phyloP scores from a whole-genome alignment of 2,329 filamentous ascomycete genomes.

The Fusarium virguliforme region DNA sequence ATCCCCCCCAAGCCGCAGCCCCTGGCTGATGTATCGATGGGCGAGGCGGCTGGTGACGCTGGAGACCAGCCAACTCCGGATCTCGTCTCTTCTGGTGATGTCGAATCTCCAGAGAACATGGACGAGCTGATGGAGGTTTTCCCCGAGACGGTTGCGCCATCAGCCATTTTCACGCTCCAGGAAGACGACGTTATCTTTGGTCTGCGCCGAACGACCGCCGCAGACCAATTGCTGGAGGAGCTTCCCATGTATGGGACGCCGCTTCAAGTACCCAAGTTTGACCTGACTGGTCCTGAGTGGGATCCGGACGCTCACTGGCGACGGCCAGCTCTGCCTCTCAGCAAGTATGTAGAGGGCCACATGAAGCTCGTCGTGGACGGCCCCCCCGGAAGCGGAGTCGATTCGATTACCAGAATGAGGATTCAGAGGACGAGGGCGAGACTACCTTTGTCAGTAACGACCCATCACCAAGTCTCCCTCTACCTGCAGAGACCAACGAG shows the following conservation, averaged over 20 bases:
- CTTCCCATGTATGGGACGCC: constrained; percentile 84
- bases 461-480: constrained; percentile 61
- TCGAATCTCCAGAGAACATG: constrained; percentile 68
- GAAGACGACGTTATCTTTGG: constrained; percentile 87
- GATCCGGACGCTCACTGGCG: constrained; percentile 82
- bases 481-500: constrained; percentile 79
- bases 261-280: constrained; percentile 71
- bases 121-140: constrained; percentile 60
- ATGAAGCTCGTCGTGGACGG: constrained; percentile 78
- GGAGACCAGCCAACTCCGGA: constrained; percentile 76
- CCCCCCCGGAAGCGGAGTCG: constrained; percentile 83
- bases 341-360: constrained; percentile 87
- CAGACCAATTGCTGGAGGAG: constrained; percentile 84
- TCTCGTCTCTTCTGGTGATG: constrained; percentile 75
- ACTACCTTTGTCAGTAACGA: constrained; percentile 71
- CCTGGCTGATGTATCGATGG: constrained; percentile 53
- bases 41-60: constrained; percentile 44
- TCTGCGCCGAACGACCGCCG: constrained; percentile 80
- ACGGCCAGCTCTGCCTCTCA: constrained; percentile 84
- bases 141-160: constrained; percentile 74
- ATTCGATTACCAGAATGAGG: constrained; percentile 85
- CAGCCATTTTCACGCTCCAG: constrained; percentile 86
- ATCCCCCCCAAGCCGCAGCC: constrained; percentile 62
- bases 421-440: constrained; percentile 73
- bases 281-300: constrained; percentile 70